Base-by-base conservation (phyloP, 1,284 basidiomycete species). In the Pseudozyma tsukubaensis region DNA sequence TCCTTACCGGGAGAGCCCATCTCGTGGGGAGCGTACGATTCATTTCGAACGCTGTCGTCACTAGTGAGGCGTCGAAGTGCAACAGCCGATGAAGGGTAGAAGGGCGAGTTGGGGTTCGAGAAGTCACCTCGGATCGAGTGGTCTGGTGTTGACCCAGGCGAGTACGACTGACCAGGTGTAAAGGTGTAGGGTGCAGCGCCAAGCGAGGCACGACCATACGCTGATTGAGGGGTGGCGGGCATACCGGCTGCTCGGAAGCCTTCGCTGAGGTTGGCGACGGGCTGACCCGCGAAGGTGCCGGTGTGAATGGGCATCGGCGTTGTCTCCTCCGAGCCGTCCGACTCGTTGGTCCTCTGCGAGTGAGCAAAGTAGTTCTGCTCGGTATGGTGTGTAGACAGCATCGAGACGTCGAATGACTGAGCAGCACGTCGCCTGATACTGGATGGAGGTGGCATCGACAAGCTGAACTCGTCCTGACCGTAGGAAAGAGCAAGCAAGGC, bases 221-320 rank as follows among this genome's bases (percentile, higher is more conserved):
- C 21, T 10, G 68, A 64, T 1, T 59, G 58, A 14, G 71, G 67
- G 2, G 72, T 75, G 53, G 61, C 42, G 24, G 69, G 73, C 50
- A 65, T 40, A 43, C 63, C 60, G n/a, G 64, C 59, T 19, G 58
- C 58, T 11, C 61, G 53, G 64, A 75, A 71, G 34, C 68, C 64
- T 10, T 67, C 68, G 35, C 72, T 68, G 39, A 77, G 68, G 55
- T 62, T 67, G 54, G 18, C 47, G 5, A 71, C 48, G 10, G 64
- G 18, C 42, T 74, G 72, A 37, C 77, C 77, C 1, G 57, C 52
- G 36, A 79, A 78, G 10, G 61, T 69, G 40, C 73, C 65, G 0
- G 59, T 66, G 32, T 65, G 68, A 6, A 66, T 59, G 4, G 76
- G 77, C 77, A 79, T 78, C 34, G 76, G 77, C 8, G 73, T 77